Percentiles rank a stretch among this genome's conserved stretches.
Conservation (phyloP, 441 rosid genomes). For the Eruca vesicaria region DNA sequence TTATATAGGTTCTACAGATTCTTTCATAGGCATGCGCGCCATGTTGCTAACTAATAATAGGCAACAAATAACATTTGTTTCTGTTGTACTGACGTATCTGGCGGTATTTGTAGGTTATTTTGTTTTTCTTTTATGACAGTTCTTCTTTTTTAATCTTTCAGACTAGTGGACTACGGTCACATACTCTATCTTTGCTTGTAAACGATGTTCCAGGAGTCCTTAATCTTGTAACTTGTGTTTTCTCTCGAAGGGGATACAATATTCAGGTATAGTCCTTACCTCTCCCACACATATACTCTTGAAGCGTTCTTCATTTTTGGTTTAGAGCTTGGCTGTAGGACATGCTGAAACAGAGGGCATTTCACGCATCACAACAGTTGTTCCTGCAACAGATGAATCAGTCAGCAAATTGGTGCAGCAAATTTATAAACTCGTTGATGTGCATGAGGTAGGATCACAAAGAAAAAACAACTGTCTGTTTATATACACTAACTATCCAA, state of each 20-base stretch:
- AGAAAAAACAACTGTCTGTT: neutral
- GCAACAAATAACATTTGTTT: neutral
- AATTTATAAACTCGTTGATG: slow-evolving; percentile 68
- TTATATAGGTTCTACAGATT: neutral
- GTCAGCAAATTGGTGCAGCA: slow-evolving; percentile 82
- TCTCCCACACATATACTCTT: slow-evolving; percentile 19
- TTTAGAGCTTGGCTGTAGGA: slow-evolving; percentile 90
- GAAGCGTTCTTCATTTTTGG: slow-evolving; percentile 8
- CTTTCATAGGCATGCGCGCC: neutral
- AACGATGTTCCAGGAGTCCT: slow-evolving; percentile 85
- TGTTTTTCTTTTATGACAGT: neutral
- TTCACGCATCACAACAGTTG: slow-evolving; percentile 87
- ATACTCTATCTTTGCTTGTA: slow-evolving; percentile 80
- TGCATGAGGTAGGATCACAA: slow-evolving; percentile 66
- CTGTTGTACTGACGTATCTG: neutral
- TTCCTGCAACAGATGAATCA: slow-evolving; percentile 88
- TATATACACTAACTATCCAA: neutral
- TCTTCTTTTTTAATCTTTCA: slow-evolving; percentile 37
- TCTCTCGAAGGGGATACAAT: slow-evolving; percentile 87
- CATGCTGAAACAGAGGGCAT: slow-evolving; percentile 80
- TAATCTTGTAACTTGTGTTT: slow-evolving; percentile 76
- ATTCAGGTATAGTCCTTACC: slow-evolving; percentile 57
- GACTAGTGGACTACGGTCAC: slow-evolving; percentile 81
- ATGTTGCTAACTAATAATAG: neutral
- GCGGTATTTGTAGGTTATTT: neutral